These are phyloP conservation scores for Asterella californica DNA, from an alignment of 225 moss, liverwort and hornwort species.

Conservation along the genomic window DNA sequence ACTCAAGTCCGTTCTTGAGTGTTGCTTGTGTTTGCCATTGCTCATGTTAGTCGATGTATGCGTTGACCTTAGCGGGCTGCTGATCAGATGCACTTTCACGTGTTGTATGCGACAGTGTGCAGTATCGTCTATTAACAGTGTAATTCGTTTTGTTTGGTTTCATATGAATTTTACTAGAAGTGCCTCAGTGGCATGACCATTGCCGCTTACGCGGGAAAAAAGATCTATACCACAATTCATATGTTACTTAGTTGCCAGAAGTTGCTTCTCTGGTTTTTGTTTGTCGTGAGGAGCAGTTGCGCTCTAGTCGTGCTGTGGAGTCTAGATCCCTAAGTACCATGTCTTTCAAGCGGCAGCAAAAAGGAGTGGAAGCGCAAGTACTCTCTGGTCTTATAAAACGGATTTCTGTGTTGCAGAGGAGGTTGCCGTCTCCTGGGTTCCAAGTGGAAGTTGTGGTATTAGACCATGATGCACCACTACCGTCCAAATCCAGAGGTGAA, in stretches of 20 bases:
- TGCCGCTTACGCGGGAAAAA: background rate
- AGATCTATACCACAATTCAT: background rate
- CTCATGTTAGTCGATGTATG: too few species aligned
- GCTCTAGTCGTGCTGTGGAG: background rate
- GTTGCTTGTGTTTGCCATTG: background rate
- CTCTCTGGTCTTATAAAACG: background rate
- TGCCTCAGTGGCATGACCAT: background rate
- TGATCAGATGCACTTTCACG: background rate
- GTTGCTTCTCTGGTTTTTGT: background rate
- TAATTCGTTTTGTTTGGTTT: background rate
- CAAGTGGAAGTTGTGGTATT: constrained; percentile 94
- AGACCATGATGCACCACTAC: constrained; percentile 92
- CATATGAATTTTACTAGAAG: background rate
- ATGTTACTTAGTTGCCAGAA: background rate
- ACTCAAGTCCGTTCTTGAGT: background rate
- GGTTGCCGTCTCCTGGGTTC: constrained; percentile 91
- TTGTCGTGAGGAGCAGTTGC: background rate
- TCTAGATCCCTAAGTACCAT: background rate
- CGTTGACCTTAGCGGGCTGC: background rate
- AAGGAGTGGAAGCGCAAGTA: background rate
- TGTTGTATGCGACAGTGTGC: background rate
- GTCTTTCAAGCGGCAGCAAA: background rate
- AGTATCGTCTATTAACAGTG: background rate
- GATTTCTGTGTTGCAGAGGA: constrained; percentile 51
- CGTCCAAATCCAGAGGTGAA: constrained; percentile 61